Percentiles rank a stretch among this genome's conserved stretches.
phyloP scores from a whole-genome alignment of 768 basidiomycete genomes.

The Paxillus ammoniavirescens region DNA sequence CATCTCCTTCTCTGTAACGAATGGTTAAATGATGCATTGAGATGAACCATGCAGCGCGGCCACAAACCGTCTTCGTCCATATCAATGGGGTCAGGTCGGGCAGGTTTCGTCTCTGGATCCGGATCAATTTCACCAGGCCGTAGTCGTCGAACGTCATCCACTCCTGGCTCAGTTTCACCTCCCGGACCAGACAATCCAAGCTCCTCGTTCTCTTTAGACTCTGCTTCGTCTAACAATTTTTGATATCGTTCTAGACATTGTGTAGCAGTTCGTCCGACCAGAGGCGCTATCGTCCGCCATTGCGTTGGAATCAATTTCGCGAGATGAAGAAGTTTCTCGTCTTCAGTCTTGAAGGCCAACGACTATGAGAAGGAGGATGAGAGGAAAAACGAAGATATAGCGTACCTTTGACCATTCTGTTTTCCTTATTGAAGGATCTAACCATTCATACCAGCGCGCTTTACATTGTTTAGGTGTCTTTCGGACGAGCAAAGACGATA shows the following conservation, averaged over 20 bases:
- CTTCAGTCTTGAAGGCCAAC: constrained; percentile 67
- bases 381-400: neutral
- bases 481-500: constrained; percentile 93
- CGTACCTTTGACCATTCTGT: constrained; percentile 98
- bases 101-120: constrained; percentile 97
- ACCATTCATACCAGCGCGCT: constrained; percentile 98
- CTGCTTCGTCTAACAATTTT: constrained; percentile 95
- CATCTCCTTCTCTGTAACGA: constrained; percentile 91
- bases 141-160: constrained; percentile 87
- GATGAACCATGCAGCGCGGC: neutral
- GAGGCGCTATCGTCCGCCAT: constrained; percentile 98
- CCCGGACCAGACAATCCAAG: constrained; percentile 85
- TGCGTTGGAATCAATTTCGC: constrained; percentile 99
- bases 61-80: constrained; percentile 97
- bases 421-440: constrained; percentile 99
- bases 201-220: constrained; percentile 95
- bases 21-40: neutral
- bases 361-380: neutral
- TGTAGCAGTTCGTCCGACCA: constrained; percentile 95
- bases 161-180: constrained; percentile 75
- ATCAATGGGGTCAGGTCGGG: constrained; percentile 97
- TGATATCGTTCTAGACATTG: constrained; percentile 99
- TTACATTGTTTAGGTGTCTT: constrained; percentile 99
- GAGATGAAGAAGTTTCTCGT: constrained; percentile 96
- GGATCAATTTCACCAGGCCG: constrained; percentile 98